phyloP scores from a whole-genome alignment of 2,329 filamentous ascomycete species.

The Diplodia seriata region DNA sequence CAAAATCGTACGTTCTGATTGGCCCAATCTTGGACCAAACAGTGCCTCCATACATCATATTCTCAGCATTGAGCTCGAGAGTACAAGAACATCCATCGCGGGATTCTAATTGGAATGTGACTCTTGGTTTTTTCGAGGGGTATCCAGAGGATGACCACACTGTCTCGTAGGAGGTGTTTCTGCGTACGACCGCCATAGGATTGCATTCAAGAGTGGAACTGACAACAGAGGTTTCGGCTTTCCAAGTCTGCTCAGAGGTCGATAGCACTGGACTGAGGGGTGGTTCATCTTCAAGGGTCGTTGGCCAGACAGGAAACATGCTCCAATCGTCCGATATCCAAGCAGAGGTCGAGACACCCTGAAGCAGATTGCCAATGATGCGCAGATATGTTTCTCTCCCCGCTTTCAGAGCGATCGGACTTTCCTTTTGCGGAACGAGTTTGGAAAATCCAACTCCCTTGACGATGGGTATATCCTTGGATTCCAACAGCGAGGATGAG shows the following conservation, averaged over 20 bases:
- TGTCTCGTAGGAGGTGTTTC: no score
- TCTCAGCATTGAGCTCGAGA: no score
- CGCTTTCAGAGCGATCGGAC: background rate
- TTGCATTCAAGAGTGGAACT: background rate
- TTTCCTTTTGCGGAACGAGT: background rate
- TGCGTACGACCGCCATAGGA: background rate
- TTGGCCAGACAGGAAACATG: conserved; percentile 1
- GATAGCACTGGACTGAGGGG: no score
- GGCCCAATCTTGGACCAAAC: no score
- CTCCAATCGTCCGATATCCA: background rate
- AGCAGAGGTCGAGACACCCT: conserved; percentile 8
- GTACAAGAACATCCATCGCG: no score
- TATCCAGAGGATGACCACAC: no score
- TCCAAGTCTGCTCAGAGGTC: no score
- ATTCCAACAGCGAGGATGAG: conserved; percentile 36
- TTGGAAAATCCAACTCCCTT: conserved; percentile 13
- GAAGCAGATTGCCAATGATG: background rate
- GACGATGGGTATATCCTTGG: conserved; percentile 32
- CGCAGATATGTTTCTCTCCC: conserved; percentile 10
- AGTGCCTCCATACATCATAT: no score
- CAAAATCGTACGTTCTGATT: no score
- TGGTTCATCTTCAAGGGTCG: background rate
- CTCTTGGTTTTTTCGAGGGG: no score
- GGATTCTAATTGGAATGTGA: no score
- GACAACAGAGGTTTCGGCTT: no score